Evolutionary conservation across 2,329 filamentous ascomycete species (phyloP), one percentile per base, ranked within the genome.

Genomic region (Bipolaris victoriae): DNA sequence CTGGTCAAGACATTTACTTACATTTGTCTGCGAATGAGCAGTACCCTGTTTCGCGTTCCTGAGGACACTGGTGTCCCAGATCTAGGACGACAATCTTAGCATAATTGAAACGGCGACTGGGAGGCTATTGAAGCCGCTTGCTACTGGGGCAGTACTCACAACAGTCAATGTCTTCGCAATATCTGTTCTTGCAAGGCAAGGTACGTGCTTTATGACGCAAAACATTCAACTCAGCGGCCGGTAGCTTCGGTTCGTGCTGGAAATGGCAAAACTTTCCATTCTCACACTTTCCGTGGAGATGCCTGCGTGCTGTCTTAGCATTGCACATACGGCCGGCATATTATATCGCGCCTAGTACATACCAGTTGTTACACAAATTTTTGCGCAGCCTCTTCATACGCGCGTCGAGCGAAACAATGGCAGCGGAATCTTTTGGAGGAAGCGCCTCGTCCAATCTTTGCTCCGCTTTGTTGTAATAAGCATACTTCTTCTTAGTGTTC

Each of bases 141-240:
- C 7, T 15, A 33, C 15, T 18, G 2, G 31, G 9, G 1, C 16
- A 7, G n/a, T 33, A 70, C 72, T 68, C 64, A 75, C 73, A 77
- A 62, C 80, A 81, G 35, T 78, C 70, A 37, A 78, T 62, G 39
- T 79, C 76, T 29, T 76, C 67, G 54, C 79, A 81, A 15, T 65
- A 64, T n/a, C 68, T 62, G 15, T 75, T 65, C 26, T 74, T 71
- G 57, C 80, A 81, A 5, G 67, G 65, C 9, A 77, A 64, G 9
- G 68, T 75, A n/a, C 79, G 68, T 2, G 79, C 76, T 55, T 79
- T 79, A 53, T 79, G 76, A 43, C 72, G 74, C 33, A 82, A 63
- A 5, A 78, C 77, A 16, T 75, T 70, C 41, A 72, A 57, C 55
- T 80, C 79, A 4, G 67, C 74, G 2, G 67, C 60, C 1, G 63